phyloP scores from a whole-genome alignment of 768 basidiomycete species.

The Aureoboletus auriporus region DNA sequence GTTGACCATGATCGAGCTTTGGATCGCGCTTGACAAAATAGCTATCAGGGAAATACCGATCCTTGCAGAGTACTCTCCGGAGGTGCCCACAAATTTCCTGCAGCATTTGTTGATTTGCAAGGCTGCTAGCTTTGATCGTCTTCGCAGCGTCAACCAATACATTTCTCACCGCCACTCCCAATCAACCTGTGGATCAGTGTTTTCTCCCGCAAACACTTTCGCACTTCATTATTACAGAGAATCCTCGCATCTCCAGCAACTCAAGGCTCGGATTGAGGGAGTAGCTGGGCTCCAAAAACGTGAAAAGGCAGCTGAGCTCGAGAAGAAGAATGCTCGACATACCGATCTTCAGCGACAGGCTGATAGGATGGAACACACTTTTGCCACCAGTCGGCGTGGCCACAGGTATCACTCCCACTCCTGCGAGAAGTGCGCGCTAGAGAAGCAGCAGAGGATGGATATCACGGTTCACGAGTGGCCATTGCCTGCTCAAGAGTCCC shows the following conservation, averaged over 20 bases:
- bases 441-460: slow-evolving; percentile 13
- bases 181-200: slow-evolving; percentile 29
- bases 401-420: background rate
- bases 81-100: slow-evolving; percentile 24
- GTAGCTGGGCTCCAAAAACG: slow-evolving; percentile 16
- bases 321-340: slow-evolving; percentile 16
- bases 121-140: slow-evolving; percentile 23
- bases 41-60: slow-evolving; percentile 19
- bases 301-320: slow-evolving; percentile 29
- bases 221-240: slow-evolving; percentile 31
- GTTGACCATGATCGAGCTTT: slow-evolving; percentile 34
- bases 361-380: background rate
- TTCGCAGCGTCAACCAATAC: slow-evolving; percentile 26
- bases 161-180: slow-evolving; percentile 26
- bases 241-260: slow-evolving; percentile 15
- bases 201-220: slow-evolving; percentile 28
- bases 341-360: slow-evolving; percentile 3
- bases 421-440: slow-evolving; percentile 30
- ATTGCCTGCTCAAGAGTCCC: slow-evolving; percentile 27
- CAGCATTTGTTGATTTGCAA: slow-evolving; percentile 28
- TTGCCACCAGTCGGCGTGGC: background rate
- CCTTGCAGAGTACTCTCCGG: slow-evolving; percentile 30
- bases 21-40: slow-evolving; percentile 33
- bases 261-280: slow-evolving; percentile 30
- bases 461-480: slow-evolving; percentile 48